Evolutionary conservation across 2,329 filamentous ascomycete species (phyloP), one percentile per base, ranked within the genome.

Genomic region (Colletotrichum destructivum): DNA sequence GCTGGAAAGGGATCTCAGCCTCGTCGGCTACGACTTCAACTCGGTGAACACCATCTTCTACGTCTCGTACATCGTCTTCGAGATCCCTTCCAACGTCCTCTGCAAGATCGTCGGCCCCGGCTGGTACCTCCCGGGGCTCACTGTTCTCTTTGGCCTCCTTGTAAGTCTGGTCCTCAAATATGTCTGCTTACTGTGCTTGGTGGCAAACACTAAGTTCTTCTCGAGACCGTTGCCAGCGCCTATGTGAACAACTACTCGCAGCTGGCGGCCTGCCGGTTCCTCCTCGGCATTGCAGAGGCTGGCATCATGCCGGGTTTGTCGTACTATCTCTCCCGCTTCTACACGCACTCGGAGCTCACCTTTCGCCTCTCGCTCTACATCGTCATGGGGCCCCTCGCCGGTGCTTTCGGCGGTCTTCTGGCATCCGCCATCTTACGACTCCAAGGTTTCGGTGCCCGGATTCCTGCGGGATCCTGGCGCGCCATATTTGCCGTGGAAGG

Each of bases 401-500:
- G 84, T 21, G 84, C 82, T 7, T 84, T 86, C 69, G 83, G 83
- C 52, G 84, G 84, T 71, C 65, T 88, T 1, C 79, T 89, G 1
- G 86, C 87, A 2, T 87, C 84, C 59, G 84, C 78, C 2, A 87
- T 88, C 64, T 81, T 93, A 7, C 89, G 83, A 0, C 84, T 93
- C 4, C 80, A 86, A 35, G 78, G 83, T 57, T 87, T 92, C 66
- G 91, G 90, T 9, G 78, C 83, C 3, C 81, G 92, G 0, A 81
- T 81, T 21, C 12, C 47, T 2, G 21, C 47, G 21, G 47, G n/a
- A 15, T 81, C 79, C 6, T 93, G 91, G 92, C 83, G 91, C 4
- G 92, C 92, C 90, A 92, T 93, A 62, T 93, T 93, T 68, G 87
- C 85, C 11, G 89, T 93, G n/a, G 91, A 93, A 77, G 92, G 91